Evolutionary conservation across 192 early-diverging fungal genomes (phyloP), one percentile per base, ranked within the genome.

Genomic region (Backusella luteola): DNA sequence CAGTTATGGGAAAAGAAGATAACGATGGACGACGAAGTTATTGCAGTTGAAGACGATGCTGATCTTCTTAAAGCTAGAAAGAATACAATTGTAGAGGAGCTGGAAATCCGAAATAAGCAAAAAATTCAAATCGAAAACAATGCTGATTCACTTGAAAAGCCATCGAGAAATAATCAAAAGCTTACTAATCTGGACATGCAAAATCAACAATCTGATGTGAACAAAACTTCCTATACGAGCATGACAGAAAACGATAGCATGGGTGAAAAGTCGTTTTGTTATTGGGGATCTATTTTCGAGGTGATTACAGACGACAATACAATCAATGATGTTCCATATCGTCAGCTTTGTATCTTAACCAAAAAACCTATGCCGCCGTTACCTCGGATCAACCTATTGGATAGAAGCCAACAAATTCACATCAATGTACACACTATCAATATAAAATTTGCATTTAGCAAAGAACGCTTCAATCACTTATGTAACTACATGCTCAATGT

Each of bases 401-500:
- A 83, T n/a, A 79, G 79, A 17, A 75, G 74, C 2, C 70, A 67
- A 17, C 8, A 38, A 6, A 36, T 79, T 41, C 19, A 67, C 34
- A 39, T 81, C 36, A 67, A 71, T 6, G 17, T 83, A 19, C 38
- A 73, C 17, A 66, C 73, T 36, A 46, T 77, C 5, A 52, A 70
- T 5, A 17, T 26, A 0, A 52, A 74, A 23, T 35, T 85, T 14
- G 15, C 75, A 15, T 41, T 90, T 34, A 71, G 75, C 3, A 19
- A 56, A 1, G 82, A 82, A 19, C 82, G 84, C 14, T 67, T 87
- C 1, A 80, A 85, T 1, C 32, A 67, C 0, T 69, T 91, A 5
- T 84, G 79, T 3, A 75, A 84, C n/a, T 93, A 88, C 53, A 90
- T 89, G 0, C 71, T 91, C 4, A 76, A 83, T 12, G 38, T 89